Evolutionary conservation across 306 rosid genomes (phyloP).

Genomic region (Quillaja saponaria): DNA sequence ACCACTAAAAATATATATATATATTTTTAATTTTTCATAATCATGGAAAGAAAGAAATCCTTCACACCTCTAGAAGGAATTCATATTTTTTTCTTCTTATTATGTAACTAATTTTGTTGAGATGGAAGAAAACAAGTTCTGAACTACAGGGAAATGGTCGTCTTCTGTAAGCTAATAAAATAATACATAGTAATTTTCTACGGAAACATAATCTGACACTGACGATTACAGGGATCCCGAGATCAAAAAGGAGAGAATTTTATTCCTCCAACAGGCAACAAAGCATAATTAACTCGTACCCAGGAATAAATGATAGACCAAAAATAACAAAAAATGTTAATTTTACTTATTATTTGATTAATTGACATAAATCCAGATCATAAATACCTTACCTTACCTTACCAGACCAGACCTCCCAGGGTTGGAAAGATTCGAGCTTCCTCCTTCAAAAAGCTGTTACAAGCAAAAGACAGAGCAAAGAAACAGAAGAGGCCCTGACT

Average conservation of each 20-base stretch:
- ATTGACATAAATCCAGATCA: slow-evolving; percentile 14
- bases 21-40: no score
- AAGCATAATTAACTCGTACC: neutral
- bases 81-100: no score
- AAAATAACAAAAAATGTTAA: neutral
- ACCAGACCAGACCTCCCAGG: neutral
- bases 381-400: neutral
- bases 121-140: no score
- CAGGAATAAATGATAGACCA: neutral
- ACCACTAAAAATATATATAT: no score
- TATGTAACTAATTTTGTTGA: no score
- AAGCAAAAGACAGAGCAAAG: slow-evolving; percentile 29
- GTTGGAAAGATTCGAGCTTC: neutral
- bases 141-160: no score
- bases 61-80: no score
- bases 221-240: slow-evolving; percentile 46
- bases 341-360: slow-evolving; percentile 17
- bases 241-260: neutral
- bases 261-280: neutral
- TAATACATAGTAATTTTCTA: neutral
- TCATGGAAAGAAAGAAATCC: no score
- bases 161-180: slow-evolving; percentile 14
- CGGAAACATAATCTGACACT: slow-evolving; percentile 28
- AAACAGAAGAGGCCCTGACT: slow-evolving; percentile 16
- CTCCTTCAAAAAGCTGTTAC: slow-evolving; percentile 19